A percentile compares a stretch with the other conserved stretches of the same genome.
phyloP scores from a whole-genome alignment of 495 filamentous ascomycete species.

The Penicillium cataractarum region DNA sequence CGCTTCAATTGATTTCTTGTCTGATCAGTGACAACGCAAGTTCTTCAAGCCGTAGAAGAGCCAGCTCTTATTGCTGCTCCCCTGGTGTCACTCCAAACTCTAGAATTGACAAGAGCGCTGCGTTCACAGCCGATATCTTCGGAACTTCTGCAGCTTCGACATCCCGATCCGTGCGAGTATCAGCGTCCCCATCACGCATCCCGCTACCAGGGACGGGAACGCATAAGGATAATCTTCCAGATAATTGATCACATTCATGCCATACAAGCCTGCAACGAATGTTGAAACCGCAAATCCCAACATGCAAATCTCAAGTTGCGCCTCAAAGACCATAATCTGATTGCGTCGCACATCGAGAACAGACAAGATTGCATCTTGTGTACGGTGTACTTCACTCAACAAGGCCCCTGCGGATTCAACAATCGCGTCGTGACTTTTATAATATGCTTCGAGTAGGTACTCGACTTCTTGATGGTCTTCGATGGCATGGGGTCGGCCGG shows the following conservation, averaged over 20 bases:
- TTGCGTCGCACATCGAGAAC: slow-evolving; percentile 38
- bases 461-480: slow-evolving; percentile 41
- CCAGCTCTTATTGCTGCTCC: not conserved
- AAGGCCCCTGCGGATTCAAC: slow-evolving; percentile 29
- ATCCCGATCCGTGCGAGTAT: slow-evolving; percentile 29
- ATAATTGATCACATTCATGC: slow-evolving; percentile 41
- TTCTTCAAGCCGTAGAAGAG: not conserved
- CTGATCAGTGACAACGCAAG: not conserved
- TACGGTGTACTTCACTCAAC: slow-evolving; percentile 30
- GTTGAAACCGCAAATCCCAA: slow-evolving; percentile 35
- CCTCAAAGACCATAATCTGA: slow-evolving; percentile 42
- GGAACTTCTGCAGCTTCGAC: slow-evolving; percentile 25
- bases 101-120: not conserved
- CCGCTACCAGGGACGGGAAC: slow-evolving; percentile 27
- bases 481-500: slow-evolving; percentile 29
- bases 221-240: slow-evolving; percentile 32
- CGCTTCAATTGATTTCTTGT: slow-evolving; percentile 1
- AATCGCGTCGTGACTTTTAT: slow-evolving; percentile 35
- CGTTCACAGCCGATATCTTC: slow-evolving; percentile 22
- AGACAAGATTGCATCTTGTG: slow-evolving; percentile 30
- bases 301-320: slow-evolving; percentile 38
- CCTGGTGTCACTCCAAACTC: not conserved
- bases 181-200: slow-evolving; percentile 20
- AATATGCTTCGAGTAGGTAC: slow-evolving; percentile 41
- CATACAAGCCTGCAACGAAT: slow-evolving; percentile 37